Percentiles rank a stretch among this genome's conserved stretches.
Evolutionary conservation across 2,329 filamentous ascomycete species (phyloP).

Genomic region (Pseudocercospora fuligena): DNA sequence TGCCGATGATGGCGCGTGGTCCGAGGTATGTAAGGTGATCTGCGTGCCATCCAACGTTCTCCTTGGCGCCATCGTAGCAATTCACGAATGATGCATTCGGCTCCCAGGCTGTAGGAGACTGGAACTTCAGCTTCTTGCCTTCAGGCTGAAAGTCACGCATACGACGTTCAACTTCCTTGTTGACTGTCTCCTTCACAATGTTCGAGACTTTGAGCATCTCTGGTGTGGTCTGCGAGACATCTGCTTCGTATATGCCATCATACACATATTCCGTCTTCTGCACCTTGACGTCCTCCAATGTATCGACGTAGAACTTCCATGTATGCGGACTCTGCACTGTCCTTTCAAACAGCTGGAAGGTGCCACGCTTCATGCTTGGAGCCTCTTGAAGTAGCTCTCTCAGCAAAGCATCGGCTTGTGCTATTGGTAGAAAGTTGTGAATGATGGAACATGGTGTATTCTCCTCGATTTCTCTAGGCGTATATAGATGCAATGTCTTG

Average conservation of each 20-base stretch:
- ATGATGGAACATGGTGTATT: constrained; percentile 91
- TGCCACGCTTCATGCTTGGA: constrained; percentile 69
- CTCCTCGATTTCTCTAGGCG: constrained; percentile 76
- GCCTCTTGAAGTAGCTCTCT: constrained; percentile 76
- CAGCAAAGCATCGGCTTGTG: constrained; percentile 75
- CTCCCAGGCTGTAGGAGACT: constrained; percentile 73
- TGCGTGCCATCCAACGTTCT: constrained; percentile 89
- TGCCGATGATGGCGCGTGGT: constrained; percentile 85
- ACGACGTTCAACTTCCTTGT: constrained; percentile 72
- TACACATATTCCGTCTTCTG: constrained; percentile 85
- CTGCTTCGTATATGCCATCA: constrained; percentile 72
- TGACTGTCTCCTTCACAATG: constrained; percentile 75
- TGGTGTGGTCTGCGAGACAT: constrained; percentile 77
- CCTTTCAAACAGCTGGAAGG: constrained; percentile 86
- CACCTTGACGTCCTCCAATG: constrained; percentile 66
- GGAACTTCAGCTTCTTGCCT: constrained; percentile 75
- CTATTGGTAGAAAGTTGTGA: constrained; percentile 80
- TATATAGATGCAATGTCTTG: constrained; percentile 80
- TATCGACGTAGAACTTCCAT: constrained; percentile 80
- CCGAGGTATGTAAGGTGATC: constrained; percentile 94
- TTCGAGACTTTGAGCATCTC: constrained; percentile 72
- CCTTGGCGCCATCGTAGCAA: constrained; percentile 80
- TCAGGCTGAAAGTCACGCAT: constrained; percentile 71
- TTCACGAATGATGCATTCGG: constrained; percentile 95
- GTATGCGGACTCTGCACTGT: constrained; percentile 86